A percentile compares a stretch with the other conserved stretches of the same genome.
phyloP scores from a whole-genome alignment of 2,329 filamentous ascomycete species.

The Alternaria longipes region DNA sequence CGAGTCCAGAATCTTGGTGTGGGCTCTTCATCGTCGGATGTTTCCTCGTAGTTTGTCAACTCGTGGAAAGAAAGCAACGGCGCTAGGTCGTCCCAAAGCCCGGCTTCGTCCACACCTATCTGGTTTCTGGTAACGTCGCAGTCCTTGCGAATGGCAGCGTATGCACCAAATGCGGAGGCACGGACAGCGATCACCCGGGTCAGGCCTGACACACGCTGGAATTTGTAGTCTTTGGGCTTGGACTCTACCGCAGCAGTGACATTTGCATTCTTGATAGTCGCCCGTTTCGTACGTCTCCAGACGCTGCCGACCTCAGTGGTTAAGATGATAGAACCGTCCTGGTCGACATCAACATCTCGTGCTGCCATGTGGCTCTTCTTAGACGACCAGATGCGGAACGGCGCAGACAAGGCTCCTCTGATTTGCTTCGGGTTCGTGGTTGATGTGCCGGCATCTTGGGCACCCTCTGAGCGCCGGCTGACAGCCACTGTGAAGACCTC shows the following conservation, averaged over 20 bases:
- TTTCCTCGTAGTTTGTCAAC: slow-evolving; percentile 59
- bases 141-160: slow-evolving; percentile 85
- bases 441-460: slow-evolving; percentile 68
- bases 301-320: slow-evolving; percentile 92
- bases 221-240: slow-evolving; percentile 91
- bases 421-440: slow-evolving; percentile 95
- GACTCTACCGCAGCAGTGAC: slow-evolving; percentile 61
- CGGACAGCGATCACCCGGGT: slow-evolving; percentile 85
- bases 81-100: slow-evolving; percentile 77
- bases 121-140: slow-evolving; percentile 80
- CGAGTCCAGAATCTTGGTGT: slow-evolving; percentile 61
- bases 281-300: slow-evolving; percentile 85
- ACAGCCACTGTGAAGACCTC: slow-evolving; percentile 88
- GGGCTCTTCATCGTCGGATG: slow-evolving; percentile 56
- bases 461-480: slow-evolving; percentile 71
- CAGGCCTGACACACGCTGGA: slow-evolving; percentile 86
- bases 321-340: slow-evolving; percentile 93
- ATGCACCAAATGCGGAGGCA: slow-evolving; percentile 89
- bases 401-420: slow-evolving; percentile 78
- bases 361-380: slow-evolving; percentile 86
- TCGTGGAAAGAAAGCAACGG: slow-evolving; percentile 73
- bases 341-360: slow-evolving; percentile 85
- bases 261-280: slow-evolving; percentile 76
- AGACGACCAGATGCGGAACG: slow-evolving; percentile 87
- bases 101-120: slow-evolving; percentile 72